phyloP scores from a whole-genome alignment of 2,329 filamentous ascomycete species.

The Fusarium illudens region DNA sequence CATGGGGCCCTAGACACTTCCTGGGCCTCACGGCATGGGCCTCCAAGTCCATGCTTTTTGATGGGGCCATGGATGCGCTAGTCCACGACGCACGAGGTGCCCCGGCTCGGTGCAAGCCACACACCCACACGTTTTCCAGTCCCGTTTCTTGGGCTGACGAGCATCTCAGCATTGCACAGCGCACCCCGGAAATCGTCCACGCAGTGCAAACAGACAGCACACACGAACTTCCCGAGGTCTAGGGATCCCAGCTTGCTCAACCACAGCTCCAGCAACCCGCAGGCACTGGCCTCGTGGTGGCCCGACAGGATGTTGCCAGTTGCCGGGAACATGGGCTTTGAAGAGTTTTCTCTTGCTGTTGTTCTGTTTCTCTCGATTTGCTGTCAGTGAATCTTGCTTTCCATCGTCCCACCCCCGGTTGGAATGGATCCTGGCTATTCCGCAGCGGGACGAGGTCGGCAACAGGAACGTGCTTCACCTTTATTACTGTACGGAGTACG shows the following conservation, averaged over 20 bases:
- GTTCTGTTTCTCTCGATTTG: neutral
- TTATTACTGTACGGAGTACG: too few relatives aligned
- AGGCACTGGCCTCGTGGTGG: conserved; percentile 26
- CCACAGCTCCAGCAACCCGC: neutral
- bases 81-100: conserved; percentile 44
- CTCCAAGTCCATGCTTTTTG: conserved; percentile 29
- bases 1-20: conserved; percentile 9
- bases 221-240: conserved; percentile 5
- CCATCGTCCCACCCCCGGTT: neutral
- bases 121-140: conserved; percentile 30
- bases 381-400: conserved; percentile 1
- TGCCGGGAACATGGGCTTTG: conserved; percentile 14
- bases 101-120: conserved; percentile 42
- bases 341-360: conserved; percentile 14
- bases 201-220: conserved; percentile 6
- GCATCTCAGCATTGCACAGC: conserved; percentile 20
- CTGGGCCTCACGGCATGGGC: conserved; percentile 18
- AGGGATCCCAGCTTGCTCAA: conserved; percentile 21
- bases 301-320: conserved; percentile 6
- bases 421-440: neutral
- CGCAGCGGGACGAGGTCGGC: conserved; percentile 8
- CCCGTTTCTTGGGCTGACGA: conserved; percentile 27
- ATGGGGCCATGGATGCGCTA: conserved; percentile 36
- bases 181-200: conserved; percentile 14
- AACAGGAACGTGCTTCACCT: conserved; percentile 33